Evolutionary conservation across 2,329 filamentous ascomycete genomes (phyloP), one percentile per base, ranked within the genome.

Genomic region (Neobulgaria alba): DNA sequence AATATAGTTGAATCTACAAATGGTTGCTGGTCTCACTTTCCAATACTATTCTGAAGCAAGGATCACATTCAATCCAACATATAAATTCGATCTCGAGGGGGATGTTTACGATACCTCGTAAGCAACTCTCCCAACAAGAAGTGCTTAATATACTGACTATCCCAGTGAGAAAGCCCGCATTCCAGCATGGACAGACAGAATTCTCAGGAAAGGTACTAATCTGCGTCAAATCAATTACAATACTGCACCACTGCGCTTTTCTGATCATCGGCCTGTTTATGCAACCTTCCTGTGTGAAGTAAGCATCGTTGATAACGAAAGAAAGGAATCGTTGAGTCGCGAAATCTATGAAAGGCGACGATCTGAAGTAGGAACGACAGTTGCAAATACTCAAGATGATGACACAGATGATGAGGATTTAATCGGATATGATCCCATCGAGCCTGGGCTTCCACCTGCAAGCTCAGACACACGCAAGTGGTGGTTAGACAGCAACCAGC

Each of bases 131-230:
- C 12, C 4, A 12, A 3, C 12, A 10, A 19, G 5, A 20, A 15
- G 29, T 7, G 2, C 4, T 16, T 2, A 39, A 19, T 10, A 17
- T 10, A 12, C 37, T 48, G 37, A 39, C 32, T 31, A 29, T 3
- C n/a, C 10, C 37, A 84, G 81, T 36, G 90, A 96, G 57, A 98
- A 98, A 61, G 79, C 82, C 40, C 81, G 92, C 12, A 95, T 96
- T 47, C 92, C 92, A 2, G 92, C 92, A 1, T 98, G 92, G 92
- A 95, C 89, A 46, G 92, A 98, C 62, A 84, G 92, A 29, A 84
- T 98, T 33, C 67, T 98, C 7, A 82, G 85, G 44, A 93, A 89
- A 64, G 92, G 92, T 5, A 68, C 75, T 45, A 89, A 87, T 52
- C 72, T 98, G 26, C 79, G 80, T 31, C 92, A 96, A 59, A 68